Evolutionary conservation across 139 green algal species (phyloP), one percentile per base, ranked within the genome.

Genomic region (Chlorella sp.): DNA sequence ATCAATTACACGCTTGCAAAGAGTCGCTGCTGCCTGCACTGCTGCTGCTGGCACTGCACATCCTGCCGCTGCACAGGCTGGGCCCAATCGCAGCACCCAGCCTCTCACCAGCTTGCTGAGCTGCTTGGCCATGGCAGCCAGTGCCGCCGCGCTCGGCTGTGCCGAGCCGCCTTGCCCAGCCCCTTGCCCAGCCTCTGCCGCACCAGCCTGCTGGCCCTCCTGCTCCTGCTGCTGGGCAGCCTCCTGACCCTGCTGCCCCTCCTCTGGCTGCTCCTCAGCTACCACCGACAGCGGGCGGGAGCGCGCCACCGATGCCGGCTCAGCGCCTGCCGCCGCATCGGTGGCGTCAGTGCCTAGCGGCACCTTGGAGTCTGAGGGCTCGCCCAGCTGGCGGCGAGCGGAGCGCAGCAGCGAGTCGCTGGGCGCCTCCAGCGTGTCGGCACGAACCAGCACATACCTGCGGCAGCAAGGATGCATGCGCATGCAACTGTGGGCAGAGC

Each of bases 381-480:
- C 76, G 26, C 76, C 76, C 60, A 82, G 76, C 60, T 82, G 60
- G 36, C 76, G 76, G 12, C 76, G 57, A 2, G 76, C 76, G 12
- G 51, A 21, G 36, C 76, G 76, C 56, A 82, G 76, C 57, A 57
- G 6, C 3, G 76, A 82, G 26, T 82, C 57, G 36, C 30, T 82
- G 57, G 76, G 76, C 1, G 36, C 76, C 34, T 82, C 25, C 39
- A 82, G 57, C 1, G 76, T 82, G 57, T 82, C 76, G 2, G 76
- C 60, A 9, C 57, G 57, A 3, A 82, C 76, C 60, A 82, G 76
- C 60, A 82, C 76, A 57, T 82, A 82, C 57, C 76, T 82, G 60
- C 55, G 20, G 32, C 25, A 17, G 74, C 34, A 71, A 21, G 51
- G 1, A 38, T 3, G 11, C 32, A 36, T 25, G 44, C 18, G 65